Base-by-base conservation (phyloP, 2,329 filamentous ascomycete genomes). In the Phialophora macrospora region DNA sequence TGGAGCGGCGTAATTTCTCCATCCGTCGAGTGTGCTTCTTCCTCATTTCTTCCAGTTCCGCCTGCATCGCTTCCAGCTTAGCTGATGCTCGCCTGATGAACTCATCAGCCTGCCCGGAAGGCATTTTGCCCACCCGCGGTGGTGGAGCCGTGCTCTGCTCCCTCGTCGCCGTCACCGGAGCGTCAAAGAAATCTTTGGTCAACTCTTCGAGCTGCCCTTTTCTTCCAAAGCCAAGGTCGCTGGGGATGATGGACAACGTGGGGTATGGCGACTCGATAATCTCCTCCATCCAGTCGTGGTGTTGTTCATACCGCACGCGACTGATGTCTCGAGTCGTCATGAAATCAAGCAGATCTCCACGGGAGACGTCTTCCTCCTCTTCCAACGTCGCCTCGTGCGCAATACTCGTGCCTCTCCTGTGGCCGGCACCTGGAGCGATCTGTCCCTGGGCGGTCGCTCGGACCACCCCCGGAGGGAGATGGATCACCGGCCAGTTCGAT, bases 281-380 rank as follows among this genome's bases (percentile, higher is more conserved):
- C 78, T 99, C 94, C 75, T 98, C 95, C 92, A 99, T 97, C 95
- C 94, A 98, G 77, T 97, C 92, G 74, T 99, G 94, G 73, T 99
- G 96, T 75, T 97, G 93, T 75, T 90, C 90, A 77, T 97, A 99
- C 62, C 95, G 87, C 69, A 88, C 87, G 66, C 92, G 83, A 72
- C 93, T 96, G 67, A 99, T 90, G 69, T 99, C 95, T 51, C 93
- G 87, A 2, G 93, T 93, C 0, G 92, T 94, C 68, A 97, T 82
- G 69, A 92, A 87, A 75, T 99, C 95, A 73, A 99, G 92, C 75
- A 93, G 85, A 76, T 99, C 95, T 30, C 93, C 93, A 22, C 91
- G 85, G 6, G 90, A 90, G 2, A 90, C 90, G 74, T 97, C 94
- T 76, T 98, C 93, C 58, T 96, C 92, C 64, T 97, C 93, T 60